Conservation (phyloP, 495 filamentous ascomycete species). For the Terfezia boudieri region DNA sequence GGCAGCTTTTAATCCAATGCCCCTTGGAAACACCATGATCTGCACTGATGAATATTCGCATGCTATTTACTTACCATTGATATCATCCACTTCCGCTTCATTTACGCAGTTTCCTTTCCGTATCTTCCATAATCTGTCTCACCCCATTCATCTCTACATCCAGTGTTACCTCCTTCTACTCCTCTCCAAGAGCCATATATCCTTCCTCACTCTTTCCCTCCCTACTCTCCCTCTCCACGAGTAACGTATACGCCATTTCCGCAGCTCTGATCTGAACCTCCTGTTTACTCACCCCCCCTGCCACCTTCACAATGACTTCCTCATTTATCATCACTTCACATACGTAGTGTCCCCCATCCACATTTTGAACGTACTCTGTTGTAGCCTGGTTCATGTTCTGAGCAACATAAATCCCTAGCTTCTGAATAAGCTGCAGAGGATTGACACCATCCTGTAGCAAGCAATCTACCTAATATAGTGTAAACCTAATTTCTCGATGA, state of each 20-base stretch:
- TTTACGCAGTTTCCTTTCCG: neutral
- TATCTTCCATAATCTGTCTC: neutral
- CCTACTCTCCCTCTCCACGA: neutral
- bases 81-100: neutral
- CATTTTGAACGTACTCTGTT: constrained; percentile 27
- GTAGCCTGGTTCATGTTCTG: constrained; percentile 16
- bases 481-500: constrained; percentile 48
- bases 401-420: constrained; percentile 35
- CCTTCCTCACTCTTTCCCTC: neutral
- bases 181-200: neutral
- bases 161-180: neutral
- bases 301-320: constrained; percentile 24
- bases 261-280: constrained; percentile 39
- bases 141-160: neutral
- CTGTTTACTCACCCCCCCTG: constrained; percentile 26
- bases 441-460: constrained; percentile 41
- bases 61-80: too few species aligned
- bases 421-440: constrained; percentile 53
- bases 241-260: constrained; percentile 22
- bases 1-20: too few species aligned
- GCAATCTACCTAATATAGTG: constrained; percentile 34
- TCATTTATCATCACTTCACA: constrained; percentile 33
- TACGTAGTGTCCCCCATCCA: constrained; percentile 18
- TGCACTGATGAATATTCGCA: too few species aligned
- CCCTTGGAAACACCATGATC: too few species aligned